phyloP scores from a whole-genome alignment of 1,139 yeast species.

The Pichia sp. region DNA sequence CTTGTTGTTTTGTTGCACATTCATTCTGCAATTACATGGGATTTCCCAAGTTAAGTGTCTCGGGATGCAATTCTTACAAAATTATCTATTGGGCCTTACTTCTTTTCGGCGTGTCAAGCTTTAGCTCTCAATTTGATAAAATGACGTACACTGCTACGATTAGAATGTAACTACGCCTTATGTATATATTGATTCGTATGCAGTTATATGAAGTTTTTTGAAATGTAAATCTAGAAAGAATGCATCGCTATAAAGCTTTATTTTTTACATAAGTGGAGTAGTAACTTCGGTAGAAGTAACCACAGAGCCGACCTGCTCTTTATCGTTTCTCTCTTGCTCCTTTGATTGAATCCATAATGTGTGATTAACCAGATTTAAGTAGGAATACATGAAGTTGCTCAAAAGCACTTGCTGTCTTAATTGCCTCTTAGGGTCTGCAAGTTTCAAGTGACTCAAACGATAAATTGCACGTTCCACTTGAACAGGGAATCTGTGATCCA shows the following conservation, averaged over 20 bases:
- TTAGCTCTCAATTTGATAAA: slow-evolving; percentile 32
- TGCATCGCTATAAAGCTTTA: no score
- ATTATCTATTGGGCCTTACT: slow-evolving; percentile 41
- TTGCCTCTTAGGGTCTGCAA: slow-evolving; percentile 91
- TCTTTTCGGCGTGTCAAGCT: slow-evolving; percentile 38
- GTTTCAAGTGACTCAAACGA: slow-evolving; percentile 82
- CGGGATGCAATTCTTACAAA: slow-evolving; percentile 19
- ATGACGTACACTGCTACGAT: slow-evolving; percentile 1
- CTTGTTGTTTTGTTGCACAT: slow-evolving; percentile 66
- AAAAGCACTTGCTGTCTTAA: slow-evolving; percentile 85
- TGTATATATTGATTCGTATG: not conserved
- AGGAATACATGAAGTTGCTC: slow-evolving; percentile 96
- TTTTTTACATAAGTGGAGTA: not conserved
- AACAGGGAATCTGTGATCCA: slow-evolving; percentile 82
- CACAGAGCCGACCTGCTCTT: not conserved
- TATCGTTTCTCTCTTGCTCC: slow-evolving; percentile 22
- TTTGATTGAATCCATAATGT: slow-evolving; percentile 67
- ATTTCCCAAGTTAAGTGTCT: slow-evolving; percentile 49
- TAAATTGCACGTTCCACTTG: slow-evolving; percentile 96
- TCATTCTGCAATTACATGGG: slow-evolving; percentile 75
- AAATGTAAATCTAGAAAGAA: not conserved
- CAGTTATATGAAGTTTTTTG: not conserved
- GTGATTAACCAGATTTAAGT: slow-evolving; percentile 89
- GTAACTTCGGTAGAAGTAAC: not conserved
- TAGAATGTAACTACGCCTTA: not conserved